Conservation (phyloP, 2,329 filamentous ascomycete genomes). For the Cadophora sp. region DNA sequence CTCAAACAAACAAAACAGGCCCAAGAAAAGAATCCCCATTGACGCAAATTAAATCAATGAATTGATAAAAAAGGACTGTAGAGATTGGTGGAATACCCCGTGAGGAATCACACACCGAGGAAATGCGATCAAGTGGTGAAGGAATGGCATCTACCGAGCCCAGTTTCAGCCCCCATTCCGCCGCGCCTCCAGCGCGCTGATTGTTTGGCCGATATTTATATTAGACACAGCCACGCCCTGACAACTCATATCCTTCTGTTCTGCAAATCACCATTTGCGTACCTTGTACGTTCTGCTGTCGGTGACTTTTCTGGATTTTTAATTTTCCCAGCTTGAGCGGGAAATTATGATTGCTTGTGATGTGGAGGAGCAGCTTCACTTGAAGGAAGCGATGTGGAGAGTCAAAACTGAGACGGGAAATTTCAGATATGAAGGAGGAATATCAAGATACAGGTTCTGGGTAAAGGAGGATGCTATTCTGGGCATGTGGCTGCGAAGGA, state of each 20-base stretch:
- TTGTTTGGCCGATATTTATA: slow-evolving; percentile 1
- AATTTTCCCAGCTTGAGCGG: neutral
- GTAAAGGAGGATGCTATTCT: neutral
- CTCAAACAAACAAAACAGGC: too few relatives aligned
- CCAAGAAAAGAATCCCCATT: too few relatives aligned
- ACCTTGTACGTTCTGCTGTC: neutral
- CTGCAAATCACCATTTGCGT: neutral
- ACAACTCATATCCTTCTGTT: neutral
- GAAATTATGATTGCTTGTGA: neutral
- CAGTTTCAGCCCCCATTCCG: slow-evolving; percentile 2
- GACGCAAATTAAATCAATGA: too few relatives aligned
- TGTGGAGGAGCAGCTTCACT: neutral
- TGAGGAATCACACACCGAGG: neutral
- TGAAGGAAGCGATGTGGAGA: neutral
- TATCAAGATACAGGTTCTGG: neutral
- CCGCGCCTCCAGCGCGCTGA: neutral
- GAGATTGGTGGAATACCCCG: neutral
- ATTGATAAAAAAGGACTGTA: neutral
- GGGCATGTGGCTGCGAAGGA: neutral
- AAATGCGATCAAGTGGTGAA: neutral
- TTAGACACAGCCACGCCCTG: neutral
- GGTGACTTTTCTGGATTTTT: neutral
- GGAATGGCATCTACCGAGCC: neutral
- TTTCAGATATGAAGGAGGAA: neutral
- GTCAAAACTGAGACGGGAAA: neutral